These are phyloP conservation scores for Nepenthes mirabilis DNA, from an alignment of 148 eudicot species.

Conservation along the genomic window DNA sequence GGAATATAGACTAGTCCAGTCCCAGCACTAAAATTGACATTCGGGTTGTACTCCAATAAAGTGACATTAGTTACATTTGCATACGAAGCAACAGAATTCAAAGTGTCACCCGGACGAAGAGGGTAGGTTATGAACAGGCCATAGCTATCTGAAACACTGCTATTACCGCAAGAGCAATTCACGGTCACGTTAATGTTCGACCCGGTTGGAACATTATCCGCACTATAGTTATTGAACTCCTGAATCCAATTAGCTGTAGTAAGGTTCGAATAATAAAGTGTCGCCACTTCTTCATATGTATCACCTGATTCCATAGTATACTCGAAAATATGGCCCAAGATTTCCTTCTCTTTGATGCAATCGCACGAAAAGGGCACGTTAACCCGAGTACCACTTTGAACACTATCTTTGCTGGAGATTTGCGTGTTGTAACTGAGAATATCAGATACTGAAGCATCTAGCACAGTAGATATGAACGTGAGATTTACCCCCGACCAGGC, in stretches of 20 bases:
- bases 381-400: conserved; percentile 17
- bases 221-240: conserved; percentile 26
- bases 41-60: conserved; percentile 53
- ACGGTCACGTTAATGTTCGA: conserved; percentile 43
- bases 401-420: conserved; percentile 20
- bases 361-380: conserved; percentile 57
- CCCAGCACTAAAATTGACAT: conserved; percentile 38
- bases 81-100: conserved; percentile 25
- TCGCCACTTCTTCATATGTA: conserved; percentile 34
- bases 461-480: conserved; percentile 15
- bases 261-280: conserved; percentile 31
- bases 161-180: conserved; percentile 75
- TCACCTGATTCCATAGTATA: conserved; percentile 21
- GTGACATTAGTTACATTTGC: conserved; percentile 30
- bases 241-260: conserved; percentile 29
- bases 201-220: conserved; percentile 18
- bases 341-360: conserved; percentile 28
- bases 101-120: conserved; percentile 31
- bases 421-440: conserved; percentile 29
- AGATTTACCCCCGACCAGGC: conserved; percentile 12
- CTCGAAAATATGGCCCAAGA: conserved; percentile 38
- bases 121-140: conserved; percentile 81
- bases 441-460: neutral
- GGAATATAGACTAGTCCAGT: conserved; percentile 61
- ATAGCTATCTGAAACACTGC: conserved; percentile 40